Evolutionary conservation across 768 basidiomycete genomes (phyloP).

Genomic region (Suillus fuscotomentosus): DNA sequence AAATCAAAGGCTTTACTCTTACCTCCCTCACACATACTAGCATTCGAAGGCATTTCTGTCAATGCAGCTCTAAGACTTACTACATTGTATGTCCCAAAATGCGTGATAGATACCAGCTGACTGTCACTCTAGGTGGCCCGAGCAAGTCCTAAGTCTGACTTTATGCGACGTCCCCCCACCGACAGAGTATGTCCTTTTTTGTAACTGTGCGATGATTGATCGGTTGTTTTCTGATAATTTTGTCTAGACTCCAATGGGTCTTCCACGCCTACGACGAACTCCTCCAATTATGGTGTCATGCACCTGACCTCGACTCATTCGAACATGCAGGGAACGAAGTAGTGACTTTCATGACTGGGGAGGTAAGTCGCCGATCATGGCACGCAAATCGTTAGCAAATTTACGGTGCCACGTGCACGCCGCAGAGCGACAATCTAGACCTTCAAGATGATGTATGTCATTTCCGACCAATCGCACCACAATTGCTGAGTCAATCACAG

Average conservation of each 20-base stretch:
- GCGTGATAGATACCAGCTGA: not conserved
- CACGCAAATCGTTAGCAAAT: not conserved
- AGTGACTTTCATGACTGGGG: constrained; percentile 52
- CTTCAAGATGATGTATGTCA: constrained; percentile 61
- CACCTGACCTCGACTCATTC: constrained; percentile 63
- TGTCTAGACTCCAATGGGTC: constrained; percentile 52
- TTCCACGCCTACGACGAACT: constrained; percentile 65
- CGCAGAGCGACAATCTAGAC: constrained; percentile 40
- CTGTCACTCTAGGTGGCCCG: constrained; percentile 55
- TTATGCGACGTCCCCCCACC: constrained; percentile 68
- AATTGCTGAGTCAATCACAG: constrained; percentile 34
- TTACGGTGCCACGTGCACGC: not conserved
- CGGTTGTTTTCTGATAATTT: constrained; percentile 3
- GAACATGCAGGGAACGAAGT: constrained; percentile 66
- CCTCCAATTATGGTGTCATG: constrained; percentile 59
- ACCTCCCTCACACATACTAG: constrained; percentile 70
- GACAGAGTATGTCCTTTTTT: constrained; percentile 50
- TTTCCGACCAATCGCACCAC: not conserved
- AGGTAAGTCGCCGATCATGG: constrained; percentile 39
- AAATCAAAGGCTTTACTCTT: constrained; percentile 52
- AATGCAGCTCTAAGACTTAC: constrained; percentile 64
- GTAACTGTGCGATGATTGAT: not conserved
- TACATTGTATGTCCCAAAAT: constrained; percentile 47
- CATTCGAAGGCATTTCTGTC: constrained; percentile 58
- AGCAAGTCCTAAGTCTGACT: constrained; percentile 64